Evolutionary conservation across 495 filamentous ascomycete species (phyloP), one percentile per base, ranked within the genome.

Genomic region (Hypomontagnella monticulosa): DNA sequence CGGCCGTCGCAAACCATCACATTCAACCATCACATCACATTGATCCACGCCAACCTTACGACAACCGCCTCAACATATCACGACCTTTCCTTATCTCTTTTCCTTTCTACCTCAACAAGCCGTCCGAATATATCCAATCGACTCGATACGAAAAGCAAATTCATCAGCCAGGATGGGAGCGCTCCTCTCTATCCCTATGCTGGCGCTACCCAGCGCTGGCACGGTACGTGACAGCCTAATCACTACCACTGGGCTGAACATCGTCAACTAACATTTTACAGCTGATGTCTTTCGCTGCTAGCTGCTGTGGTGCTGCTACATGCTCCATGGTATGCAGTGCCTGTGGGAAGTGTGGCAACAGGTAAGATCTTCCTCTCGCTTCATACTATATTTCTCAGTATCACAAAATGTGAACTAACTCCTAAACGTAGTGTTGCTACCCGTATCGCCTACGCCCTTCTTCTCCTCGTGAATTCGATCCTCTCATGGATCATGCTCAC

Each of bases 401-500:
- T 33, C 53, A 30, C 41, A 42, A 40, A 8, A 33, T 27, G 10
- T 36, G 4, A 9, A 43, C 51, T 49, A 49, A 67, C 47, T 43
- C 41, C 9, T 30, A 23, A 30, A 38, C 11, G 1, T 4, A 96
- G 93, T 76, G 93, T 97, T 80, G 93, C 93, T 34, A 99, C 95
- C 72, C 89, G 95, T 80, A 97, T 99, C 77, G 93, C 91, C 72
- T 99, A 98, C 78, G 95, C 96, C 67, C 87, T 97, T 73, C 90
- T 99, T 70, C 92, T 99, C 54, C 85, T 98, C 63, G 77, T 97
- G 79, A 98, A 99, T 85, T 97, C 93, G 44, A 96, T 97, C 62
- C 74, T 96, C 44, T 94, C 96, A 27, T 99, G 95, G 95, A 91
- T 99, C 33, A 96, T 98, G 93, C 93, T 98, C 83, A 98, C 95